phyloP scores from a whole-genome alignment of 2,329 filamentous ascomycete genomes.

The Leptographium lundbergii region DNA sequence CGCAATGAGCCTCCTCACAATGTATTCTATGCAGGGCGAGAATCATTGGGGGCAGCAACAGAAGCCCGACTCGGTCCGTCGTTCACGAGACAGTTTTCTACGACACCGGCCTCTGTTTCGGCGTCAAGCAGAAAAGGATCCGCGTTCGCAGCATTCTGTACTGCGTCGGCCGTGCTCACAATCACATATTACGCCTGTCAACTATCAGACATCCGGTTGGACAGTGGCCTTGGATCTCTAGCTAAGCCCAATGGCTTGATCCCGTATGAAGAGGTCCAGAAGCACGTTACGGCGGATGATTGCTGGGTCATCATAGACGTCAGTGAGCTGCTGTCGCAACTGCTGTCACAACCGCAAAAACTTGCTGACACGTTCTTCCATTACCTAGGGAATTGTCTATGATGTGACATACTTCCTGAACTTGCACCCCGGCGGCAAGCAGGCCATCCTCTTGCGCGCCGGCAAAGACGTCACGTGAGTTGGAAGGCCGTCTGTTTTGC shows the following conservation, averaged over 20 bases:
- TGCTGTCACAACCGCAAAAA: neutral
- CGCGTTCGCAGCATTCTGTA: neutral
- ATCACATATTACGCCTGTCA: neutral
- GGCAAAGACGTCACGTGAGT: slow-evolving; percentile 6
- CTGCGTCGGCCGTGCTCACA: neutral
- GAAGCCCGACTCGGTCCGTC: neutral
- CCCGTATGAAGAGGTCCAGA: slow-evolving; percentile 4
- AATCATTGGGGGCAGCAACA: neutral
- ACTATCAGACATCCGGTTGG: neutral
- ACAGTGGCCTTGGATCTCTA: neutral
- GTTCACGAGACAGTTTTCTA: neutral
- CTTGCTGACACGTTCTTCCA: neutral
- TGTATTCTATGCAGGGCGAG: neutral
- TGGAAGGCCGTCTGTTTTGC: neutral
- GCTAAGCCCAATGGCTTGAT: neutral
- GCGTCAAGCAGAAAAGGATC: neutral
- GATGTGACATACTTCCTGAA: slow-evolving; percentile 75
- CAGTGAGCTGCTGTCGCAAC: neutral
- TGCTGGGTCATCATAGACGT: slow-evolving; percentile 8
- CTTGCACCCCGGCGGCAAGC: slow-evolving; percentile 61
- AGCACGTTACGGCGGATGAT: slow-evolving; percentile 1
- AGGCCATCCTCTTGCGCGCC: slow-evolving; percentile 5
- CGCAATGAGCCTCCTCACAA: neutral
- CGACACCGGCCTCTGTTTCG: neutral
- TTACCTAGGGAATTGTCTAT: slow-evolving; percentile 42